phyloP scores from a whole-genome alignment of 495 filamentous ascomycete genomes.

The Aspergillus steynii region DNA sequence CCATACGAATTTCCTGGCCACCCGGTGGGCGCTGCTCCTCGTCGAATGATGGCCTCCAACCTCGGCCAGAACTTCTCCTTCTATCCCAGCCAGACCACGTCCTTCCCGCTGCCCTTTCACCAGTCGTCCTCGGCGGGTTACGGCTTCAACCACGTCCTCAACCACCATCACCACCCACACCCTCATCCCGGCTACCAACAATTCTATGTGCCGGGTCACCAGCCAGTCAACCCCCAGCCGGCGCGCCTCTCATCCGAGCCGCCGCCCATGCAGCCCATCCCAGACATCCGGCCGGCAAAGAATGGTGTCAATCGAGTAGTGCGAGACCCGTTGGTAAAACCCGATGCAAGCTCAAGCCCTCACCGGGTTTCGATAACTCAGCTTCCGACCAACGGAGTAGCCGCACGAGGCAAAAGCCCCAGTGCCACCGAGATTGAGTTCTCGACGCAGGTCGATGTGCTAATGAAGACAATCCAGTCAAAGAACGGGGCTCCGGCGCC shows the following conservation, averaged over 20 bases:
- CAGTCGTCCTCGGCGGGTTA: conserved; percentile 37
- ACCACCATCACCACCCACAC: conserved; percentile 30
- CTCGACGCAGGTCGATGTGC: conserved; percentile 79
- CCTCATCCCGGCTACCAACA: conserved; percentile 31
- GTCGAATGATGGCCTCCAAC: conserved; percentile 39
- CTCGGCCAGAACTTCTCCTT: conserved; percentile 38
- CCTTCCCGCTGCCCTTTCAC: conserved; percentile 41
- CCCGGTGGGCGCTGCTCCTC: conserved; percentile 36
- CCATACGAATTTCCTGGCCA: conserved; percentile 46
- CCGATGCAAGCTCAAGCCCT: conserved; percentile 11
- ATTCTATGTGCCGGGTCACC: conserved; percentile 35
- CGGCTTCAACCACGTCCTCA: conserved; percentile 36
- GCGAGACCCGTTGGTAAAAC: conserved; percentile 26
- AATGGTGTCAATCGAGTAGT: conserved; percentile 38
- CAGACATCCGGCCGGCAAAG: conserved; percentile 43
- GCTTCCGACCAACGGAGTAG: conserved; percentile 8
- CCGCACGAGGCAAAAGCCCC: conserved; percentile 19
- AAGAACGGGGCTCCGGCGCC: conserved; percentile 44
- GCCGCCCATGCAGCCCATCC: conserved; percentile 34
- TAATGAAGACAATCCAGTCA: conserved; percentile 90
- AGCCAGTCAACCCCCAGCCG: conserved; percentile 27
- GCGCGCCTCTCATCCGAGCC: conserved; percentile 35
- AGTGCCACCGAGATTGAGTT: conserved; percentile 55
- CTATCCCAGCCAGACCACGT: conserved; percentile 37
- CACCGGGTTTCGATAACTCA: conserved; percentile 10